These are phyloP conservation scores for Leccinum broughii DNA, from an alignment of 768 basidiomycete genomes.

Conservation along the genomic window DNA sequence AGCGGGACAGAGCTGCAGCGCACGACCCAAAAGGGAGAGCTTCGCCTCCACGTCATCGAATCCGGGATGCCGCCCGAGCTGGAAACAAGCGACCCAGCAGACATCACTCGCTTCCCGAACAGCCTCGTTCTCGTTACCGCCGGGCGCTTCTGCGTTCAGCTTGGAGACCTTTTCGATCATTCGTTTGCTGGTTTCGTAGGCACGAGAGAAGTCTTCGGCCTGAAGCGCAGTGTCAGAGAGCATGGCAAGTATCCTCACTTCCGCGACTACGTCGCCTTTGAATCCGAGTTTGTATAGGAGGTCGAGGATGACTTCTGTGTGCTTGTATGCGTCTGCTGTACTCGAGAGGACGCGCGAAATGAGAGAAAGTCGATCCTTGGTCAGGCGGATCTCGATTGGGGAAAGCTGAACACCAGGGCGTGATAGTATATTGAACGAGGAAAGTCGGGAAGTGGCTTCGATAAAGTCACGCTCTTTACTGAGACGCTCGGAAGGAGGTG, in stretches of 20 bases:
- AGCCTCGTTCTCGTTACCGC: conserved; percentile 38
- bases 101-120: conserved; percentile 70
- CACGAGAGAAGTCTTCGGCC: conserved; percentile 73
- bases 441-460: conserved; percentile 93
- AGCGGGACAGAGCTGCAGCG: conserved; percentile 83
- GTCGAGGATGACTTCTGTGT: conserved; percentile 89
- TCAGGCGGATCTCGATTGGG: conserved; percentile 91
- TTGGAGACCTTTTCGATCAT: conserved; percentile 68
- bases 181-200: conserved; percentile 66
- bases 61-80: conserved; percentile 81
- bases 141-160: conserved; percentile 40
- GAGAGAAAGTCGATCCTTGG: conserved; percentile 85
- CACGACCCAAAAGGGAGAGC: conserved; percentile 71
- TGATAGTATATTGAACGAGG: conserved; percentile 86
- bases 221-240: conserved; percentile 85
- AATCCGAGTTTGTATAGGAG: conserved; percentile 87
- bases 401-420: conserved; percentile 75
- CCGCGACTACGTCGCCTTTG: conserved; percentile 66
- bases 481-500: conserved; percentile 60
- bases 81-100: conserved; percentile 88
- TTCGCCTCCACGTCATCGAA: conserved; percentile 68
- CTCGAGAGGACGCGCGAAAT: conserved; percentile 83
- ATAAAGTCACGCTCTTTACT: conserved; percentile 85
- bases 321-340: conserved; percentile 86
- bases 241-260: conserved; percentile 87